Evolutionary conservation across 2,329 filamentous ascomycete species (phyloP).

Genomic region (Thielaviopsis populi): DNA sequence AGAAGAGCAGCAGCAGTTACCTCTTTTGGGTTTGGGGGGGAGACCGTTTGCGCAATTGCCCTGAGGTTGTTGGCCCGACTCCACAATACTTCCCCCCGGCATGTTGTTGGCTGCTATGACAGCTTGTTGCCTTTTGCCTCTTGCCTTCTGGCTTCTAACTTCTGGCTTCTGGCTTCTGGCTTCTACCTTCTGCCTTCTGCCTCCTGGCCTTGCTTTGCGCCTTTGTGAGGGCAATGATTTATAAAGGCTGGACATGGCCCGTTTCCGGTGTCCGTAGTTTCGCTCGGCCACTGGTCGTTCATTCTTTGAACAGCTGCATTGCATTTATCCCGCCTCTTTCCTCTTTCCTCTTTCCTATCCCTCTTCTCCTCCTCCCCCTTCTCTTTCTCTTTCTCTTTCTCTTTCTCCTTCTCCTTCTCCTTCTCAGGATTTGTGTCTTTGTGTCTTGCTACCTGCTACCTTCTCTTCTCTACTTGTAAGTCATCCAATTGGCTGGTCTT

Average conservation of each 20-base stretch:
- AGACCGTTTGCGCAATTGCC: background rate
- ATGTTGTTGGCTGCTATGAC: background rate
- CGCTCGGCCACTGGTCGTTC: background rate
- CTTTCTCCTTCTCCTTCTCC: background rate
- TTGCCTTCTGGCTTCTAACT: background rate
- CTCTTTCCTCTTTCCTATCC: too few relatives aligned
- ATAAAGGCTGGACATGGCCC: background rate
- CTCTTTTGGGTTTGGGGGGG: background rate
- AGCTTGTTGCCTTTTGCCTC: background rate
- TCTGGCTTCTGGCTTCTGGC: background rate
- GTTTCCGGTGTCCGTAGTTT: background rate
- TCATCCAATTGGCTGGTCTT: background rate
- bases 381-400: conserved; percentile 3
- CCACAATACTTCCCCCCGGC: background rate
- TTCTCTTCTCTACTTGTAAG: background rate
- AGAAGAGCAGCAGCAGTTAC: background rate
- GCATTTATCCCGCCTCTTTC: conserved; percentile 8
- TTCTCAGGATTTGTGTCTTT: background rate
- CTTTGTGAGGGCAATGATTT: background rate
- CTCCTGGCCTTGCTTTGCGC: background rate
- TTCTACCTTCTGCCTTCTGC: background rate
- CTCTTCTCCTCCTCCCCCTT: too few relatives aligned
- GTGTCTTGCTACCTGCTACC: background rate
- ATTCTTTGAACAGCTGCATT: conserved; percentile 8
- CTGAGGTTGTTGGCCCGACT: background rate